Conservation (phyloP, 2,329 filamentous ascomycete genomes). For the Aspergillus sojae region DNA sequence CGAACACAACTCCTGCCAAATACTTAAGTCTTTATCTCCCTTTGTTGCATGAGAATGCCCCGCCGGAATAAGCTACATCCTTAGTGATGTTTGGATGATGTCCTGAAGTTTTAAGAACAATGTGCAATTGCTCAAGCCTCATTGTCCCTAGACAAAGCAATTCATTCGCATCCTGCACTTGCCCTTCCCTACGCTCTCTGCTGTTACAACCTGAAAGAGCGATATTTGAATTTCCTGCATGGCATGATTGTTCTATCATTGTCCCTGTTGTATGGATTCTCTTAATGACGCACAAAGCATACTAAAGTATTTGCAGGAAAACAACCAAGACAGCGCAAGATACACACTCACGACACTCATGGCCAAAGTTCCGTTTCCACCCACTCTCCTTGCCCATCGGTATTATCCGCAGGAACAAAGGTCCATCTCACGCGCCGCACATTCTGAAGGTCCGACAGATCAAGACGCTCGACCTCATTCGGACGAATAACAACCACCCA, state of each 20-base stretch:
- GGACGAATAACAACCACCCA: conserved; percentile 85
- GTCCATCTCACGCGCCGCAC: conserved; percentile 69
- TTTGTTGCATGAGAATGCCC: background rate
- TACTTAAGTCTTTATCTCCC: background rate
- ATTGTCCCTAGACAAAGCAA: background rate
- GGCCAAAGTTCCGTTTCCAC: conserved; percentile 71
- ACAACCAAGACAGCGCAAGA: background rate
- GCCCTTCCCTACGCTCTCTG: background rate
- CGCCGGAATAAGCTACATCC: background rate
- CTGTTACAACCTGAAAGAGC: background rate
- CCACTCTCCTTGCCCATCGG: conserved; percentile 58
- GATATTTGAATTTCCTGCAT: background rate
- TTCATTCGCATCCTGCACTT: background rate
- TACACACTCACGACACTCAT: conserved; percentile 27
- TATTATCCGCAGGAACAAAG: conserved; percentile 42
- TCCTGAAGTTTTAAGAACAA: background rate
- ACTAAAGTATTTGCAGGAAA: background rate
- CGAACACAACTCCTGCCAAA: background rate
- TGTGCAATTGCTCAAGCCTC: background rate
- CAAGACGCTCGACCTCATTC: conserved; percentile 73
- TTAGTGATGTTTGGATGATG: background rate
- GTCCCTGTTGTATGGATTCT: background rate
- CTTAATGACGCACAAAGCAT: background rate
- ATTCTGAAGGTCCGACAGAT: conserved; percentile 68
- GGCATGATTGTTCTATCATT: background rate